phyloP scores from a whole-genome alignment of 1,284 basidiomycete species.

The Prillingera fragicola region DNA sequence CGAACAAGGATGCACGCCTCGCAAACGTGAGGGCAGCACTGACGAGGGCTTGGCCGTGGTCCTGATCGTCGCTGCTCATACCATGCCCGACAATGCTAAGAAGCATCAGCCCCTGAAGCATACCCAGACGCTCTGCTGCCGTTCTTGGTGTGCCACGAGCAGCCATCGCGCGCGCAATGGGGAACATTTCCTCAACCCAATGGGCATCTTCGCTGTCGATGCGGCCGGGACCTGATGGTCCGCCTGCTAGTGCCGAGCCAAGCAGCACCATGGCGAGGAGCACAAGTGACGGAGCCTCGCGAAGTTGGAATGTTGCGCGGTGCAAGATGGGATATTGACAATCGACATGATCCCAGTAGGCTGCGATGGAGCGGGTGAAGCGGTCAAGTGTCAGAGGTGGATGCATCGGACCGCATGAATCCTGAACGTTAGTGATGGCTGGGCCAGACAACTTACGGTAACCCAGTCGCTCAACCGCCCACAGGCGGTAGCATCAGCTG shows the following conservation, averaged over 20 bases:
- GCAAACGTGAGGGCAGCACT: slow-evolving; percentile 7
- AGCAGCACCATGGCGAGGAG: slow-evolving; percentile 2
- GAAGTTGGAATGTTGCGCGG: neutral
- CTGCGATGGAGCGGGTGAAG: neutral
- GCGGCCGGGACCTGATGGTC: neutral
- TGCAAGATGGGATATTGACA: slow-evolving; percentile 4
- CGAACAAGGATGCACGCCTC: slow-evolving; percentile 2
- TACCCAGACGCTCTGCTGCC: neutral
- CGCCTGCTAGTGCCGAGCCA: slow-evolving; percentile 1
- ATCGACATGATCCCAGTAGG: slow-evolving; percentile 3
- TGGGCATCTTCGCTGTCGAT: slow-evolving; percentile 2
- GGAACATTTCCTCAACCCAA: slow-evolving; percentile 1
- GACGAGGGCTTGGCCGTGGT: slow-evolving; percentile 5
- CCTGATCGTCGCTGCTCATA: slow-evolving; percentile 5
- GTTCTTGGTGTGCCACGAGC: neutral
- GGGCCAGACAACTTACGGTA: neutral
- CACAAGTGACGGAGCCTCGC: neutral
- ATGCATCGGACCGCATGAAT: too few relatives aligned
- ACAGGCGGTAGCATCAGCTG: slow-evolving; percentile 1
- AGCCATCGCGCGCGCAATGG: neutral
- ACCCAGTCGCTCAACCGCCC: slow-evolving; percentile 1
- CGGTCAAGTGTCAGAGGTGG: neutral
- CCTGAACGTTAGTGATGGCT: too few relatives aligned
- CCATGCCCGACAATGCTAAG: slow-evolving; percentile 1
- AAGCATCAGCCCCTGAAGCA: neutral